Evolutionary conservation across 768 basidiomycete species (phyloP), one percentile per base, ranked within the genome.

Genomic region (Amanita subjunquillea): DNA sequence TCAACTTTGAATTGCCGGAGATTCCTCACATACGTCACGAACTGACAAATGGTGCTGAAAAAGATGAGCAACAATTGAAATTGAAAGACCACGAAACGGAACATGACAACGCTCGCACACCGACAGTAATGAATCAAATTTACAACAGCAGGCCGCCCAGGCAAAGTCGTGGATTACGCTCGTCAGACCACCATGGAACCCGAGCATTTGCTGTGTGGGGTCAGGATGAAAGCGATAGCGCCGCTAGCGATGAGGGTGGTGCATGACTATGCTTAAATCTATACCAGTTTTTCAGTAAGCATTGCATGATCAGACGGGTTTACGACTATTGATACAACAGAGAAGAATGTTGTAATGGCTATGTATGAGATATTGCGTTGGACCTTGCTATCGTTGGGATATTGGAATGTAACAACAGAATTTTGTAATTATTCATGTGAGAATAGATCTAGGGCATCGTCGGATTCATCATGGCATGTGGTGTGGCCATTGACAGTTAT

Each of bases 161-260:
- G 4, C 67, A 70, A 57, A 59, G 64, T 40, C 67, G 34, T 13
- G 34, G 71, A 32, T 66, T 67, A 15, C 65, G 65, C 49, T 72
- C 72, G 13, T 59, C 58, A n/a, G 77, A 77, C 25, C 62, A 67
- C 41, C 60, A 60, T 48, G 69, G 69, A 29, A 74, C 65, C 43
- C 72, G 79, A 34, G 83, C 86, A 6, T 92, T 92, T 60, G 90
- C 91, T 17, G 87, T 88, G 9, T 89, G 82, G 80, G 91, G 90
- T 0, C 85, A 89, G 38, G 90, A 92, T 61, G 90, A 91, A 66
- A 91, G 86, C 51, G 90, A 92, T 58, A 88, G 86, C 62, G 85
- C 83, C 60, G 75, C 87, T 12, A 90, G 87, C 56, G 51, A 53
- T 17, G 22, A 20, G 10, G 10, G 41, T 3, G 39, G 20, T 42